Base-by-base conservation (phyloP, 2,329 filamentous ascomycete genomes). In the Colletotrichum eremochloae region DNA sequence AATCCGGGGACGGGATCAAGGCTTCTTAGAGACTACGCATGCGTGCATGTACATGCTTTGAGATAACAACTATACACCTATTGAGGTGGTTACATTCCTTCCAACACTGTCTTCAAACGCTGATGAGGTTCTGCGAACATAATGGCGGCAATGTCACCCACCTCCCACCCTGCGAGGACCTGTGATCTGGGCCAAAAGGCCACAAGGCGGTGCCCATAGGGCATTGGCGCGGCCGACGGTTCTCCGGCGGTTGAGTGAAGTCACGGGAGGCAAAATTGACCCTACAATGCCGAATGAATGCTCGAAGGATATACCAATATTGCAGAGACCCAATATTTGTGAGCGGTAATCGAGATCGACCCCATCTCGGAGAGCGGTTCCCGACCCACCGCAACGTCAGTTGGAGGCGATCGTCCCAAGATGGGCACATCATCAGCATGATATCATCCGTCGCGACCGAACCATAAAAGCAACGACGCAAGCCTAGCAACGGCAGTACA, bases 301-400 rank as follows among this genome's bases (percentile, higher is more conserved):
- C 12, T 40, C 11, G 1, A 15, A 40, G 24, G 15, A 24, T 29
- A 29, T 24, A 8, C 5, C 18, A 5, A 14, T 1, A 4, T 3
- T 15, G 36, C 18, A n/a, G 8, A 9, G 36, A 42, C 2, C n/a
- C 36, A 40, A 11, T 29, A 12, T 29, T 5, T 2, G 24, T 24
- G 36, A n/a, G 55, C 14, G 33, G 33, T 6, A 20, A 63, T 63
- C 60, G 60, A 63, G 44, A 63, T 63, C 12, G 31, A 38, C 20
- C 60, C 60, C 60, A 38, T 50, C 44, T 36, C 42, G n/a, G 20
- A 50, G 31, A 24, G 60, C 44, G 29, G 60, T 29, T 5, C 9
- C 31, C 5, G 31, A 36, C 58, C 66, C 66, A 63, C 66, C 46
- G 40, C 40, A 63, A 68, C 66, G 58, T 68, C 64, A 68, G 58